Evolutionary conservation across 208 protist genomes (phyloP).

Genomic region (Giardia muris): DNA sequence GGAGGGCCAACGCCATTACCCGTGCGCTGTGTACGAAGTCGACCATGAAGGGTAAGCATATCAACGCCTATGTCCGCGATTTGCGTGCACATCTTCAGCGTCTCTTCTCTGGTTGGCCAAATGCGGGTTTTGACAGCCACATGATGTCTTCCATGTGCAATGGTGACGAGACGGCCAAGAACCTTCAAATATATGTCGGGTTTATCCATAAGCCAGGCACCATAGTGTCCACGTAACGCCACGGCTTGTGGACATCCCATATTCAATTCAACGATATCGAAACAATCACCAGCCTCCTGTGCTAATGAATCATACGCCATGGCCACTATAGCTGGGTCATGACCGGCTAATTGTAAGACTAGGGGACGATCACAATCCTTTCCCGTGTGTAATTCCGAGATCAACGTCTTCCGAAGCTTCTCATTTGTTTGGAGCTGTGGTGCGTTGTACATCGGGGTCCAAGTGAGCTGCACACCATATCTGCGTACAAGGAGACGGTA

Average conservation of each 20-base stretch:
- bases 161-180: background rate
- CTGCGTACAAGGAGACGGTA: background rate
- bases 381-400: background rate
- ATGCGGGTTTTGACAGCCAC: background rate
- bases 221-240: background rate
- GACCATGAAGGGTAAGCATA: background rate
- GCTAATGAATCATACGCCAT: background rate
- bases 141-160: background rate
- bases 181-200: background rate
- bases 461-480: background rate
- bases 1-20: background rate
- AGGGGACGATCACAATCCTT: background rate
- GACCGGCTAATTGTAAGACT: background rate
- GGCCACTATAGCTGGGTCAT: background rate
- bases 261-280: background rate
- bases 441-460: slow-evolving; percentile 8
- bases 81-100: background rate
- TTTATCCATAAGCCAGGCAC: background rate
- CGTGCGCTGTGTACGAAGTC: background rate
- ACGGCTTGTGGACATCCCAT: background rate
- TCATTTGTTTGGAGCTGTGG: background rate
- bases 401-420: background rate
- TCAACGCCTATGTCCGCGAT: background rate
- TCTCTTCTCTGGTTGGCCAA: background rate
- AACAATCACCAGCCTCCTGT: background rate